A percentile compares a stretch with the other conserved stretches of the same genome.
phyloP scores from a whole-genome alignment of 2,329 filamentous ascomycete genomes.

The Nannizziopsis arthrosporioides region DNA sequence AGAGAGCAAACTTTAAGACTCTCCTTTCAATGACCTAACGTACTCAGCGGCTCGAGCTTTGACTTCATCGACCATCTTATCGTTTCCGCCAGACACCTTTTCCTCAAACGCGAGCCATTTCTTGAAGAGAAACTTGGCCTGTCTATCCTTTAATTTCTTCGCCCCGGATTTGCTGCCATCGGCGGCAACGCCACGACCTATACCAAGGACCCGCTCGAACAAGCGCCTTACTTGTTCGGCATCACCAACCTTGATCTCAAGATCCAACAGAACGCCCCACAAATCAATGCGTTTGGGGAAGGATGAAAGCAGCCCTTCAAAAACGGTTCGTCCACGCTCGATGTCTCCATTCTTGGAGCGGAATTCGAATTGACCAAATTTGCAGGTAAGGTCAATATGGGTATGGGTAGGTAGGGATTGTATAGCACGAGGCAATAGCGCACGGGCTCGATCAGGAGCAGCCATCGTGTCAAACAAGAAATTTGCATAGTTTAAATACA shows the following conservation, averaged over 20 bases:
- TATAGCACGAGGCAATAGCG: slow-evolving; percentile 67
- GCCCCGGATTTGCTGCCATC: slow-evolving; percentile 35
- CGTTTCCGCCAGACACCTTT: slow-evolving; percentile 47
- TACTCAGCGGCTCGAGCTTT: slow-evolving; percentile 60
- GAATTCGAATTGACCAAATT: slow-evolving; percentile 89
- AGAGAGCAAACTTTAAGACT: not conserved
- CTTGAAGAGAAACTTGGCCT: slow-evolving; percentile 81
- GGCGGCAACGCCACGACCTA: slow-evolving; percentile 29
- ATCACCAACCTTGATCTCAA: slow-evolving; percentile 57
- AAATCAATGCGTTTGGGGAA: slow-evolving; percentile 85
- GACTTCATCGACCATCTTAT: slow-evolving; percentile 58
- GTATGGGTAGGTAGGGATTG: slow-evolving; percentile 64
- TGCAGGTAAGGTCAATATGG: slow-evolving; percentile 64
- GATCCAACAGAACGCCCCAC: slow-evolving; percentile 83
- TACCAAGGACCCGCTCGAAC: slow-evolving; percentile 60
- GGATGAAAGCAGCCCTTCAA: slow-evolving; percentile 71
- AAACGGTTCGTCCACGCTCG: slow-evolving; percentile 87
- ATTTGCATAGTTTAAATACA: slow-evolving; percentile 91
- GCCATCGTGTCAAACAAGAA: slow-evolving; percentile 70
- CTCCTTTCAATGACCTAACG: slow-evolving; percentile 40
- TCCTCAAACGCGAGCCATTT: slow-evolving; percentile 86
- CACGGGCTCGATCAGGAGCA: slow-evolving; percentile 61
- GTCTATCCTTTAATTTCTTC: slow-evolving; percentile 62
- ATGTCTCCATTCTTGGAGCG: slow-evolving; percentile 67
- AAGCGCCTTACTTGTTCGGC: slow-evolving; percentile 58